phyloP scores from a whole-genome alignment of 2,329 filamentous ascomycete genomes.

The Cytospora chrysosperma region DNA sequence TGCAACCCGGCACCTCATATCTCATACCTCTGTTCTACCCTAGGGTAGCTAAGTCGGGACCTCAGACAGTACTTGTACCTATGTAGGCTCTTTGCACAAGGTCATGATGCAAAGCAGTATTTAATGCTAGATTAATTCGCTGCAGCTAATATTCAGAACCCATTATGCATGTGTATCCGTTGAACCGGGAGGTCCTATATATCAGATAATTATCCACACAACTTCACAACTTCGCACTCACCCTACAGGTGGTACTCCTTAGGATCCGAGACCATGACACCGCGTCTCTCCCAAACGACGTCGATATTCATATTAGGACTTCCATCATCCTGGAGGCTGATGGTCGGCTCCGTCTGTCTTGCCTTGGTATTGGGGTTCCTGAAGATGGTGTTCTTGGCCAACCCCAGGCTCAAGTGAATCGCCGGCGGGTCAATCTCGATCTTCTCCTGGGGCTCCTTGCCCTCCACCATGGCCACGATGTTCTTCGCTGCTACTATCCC shows the following conservation, averaged over 20 bases:
- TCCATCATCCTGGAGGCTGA: constrained; percentile 34
- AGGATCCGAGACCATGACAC: constrained; percentile 29
- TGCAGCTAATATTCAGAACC: not conserved
- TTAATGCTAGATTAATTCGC: not conserved
- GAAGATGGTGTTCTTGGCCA: constrained; percentile 35
- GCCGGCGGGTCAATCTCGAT: constrained; percentile 35
- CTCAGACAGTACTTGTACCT: too few species aligned
- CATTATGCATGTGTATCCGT: not conserved
- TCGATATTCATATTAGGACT: constrained; percentile 35
- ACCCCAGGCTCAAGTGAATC: constrained; percentile 43
- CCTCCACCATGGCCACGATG: constrained; percentile 41
- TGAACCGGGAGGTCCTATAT: not conserved
- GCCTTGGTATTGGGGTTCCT: constrained; percentile 32
- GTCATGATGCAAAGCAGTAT: not conserved
- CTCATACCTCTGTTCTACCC: not conserved
- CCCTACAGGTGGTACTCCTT: constrained; percentile 33
- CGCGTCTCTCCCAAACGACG: constrained; percentile 31
- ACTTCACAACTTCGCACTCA: not conserved
- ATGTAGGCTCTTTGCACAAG: not conserved
- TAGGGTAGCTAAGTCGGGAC: too few species aligned
- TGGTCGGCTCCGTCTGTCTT: constrained; percentile 31
- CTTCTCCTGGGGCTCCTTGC: constrained; percentile 31
- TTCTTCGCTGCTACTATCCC: constrained; percentile 45
- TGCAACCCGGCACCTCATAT: too few species aligned
- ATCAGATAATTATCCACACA: not conserved